Evolutionary conservation across 768 basidiomycete species (phyloP).

Genomic region (Mycena latifolia): DNA sequence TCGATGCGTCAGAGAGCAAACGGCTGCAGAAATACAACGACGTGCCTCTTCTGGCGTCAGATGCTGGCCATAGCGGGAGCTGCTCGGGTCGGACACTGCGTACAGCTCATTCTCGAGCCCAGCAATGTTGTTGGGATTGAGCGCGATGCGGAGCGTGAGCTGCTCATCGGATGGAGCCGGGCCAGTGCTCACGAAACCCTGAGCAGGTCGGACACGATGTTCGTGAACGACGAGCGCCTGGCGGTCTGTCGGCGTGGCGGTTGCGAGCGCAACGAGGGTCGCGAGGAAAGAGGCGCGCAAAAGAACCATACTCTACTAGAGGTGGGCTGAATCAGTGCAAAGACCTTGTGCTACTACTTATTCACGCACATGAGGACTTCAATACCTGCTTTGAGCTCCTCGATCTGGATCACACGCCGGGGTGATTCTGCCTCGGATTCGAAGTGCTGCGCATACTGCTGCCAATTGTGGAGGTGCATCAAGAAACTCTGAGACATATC

Average conservation of each 20-base stretch:
- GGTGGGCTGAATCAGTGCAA: slow-evolving; percentile 8
- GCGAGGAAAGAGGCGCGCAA: slow-evolving; percentile 16
- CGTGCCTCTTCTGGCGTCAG: slow-evolving; percentile 60
- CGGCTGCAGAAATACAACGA: slow-evolving; percentile 38
- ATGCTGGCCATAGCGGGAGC: slow-evolving; percentile 45
- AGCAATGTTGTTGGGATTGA: slow-evolving; percentile 28
- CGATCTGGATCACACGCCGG: slow-evolving; percentile 26
- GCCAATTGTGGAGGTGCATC: too few species aligned
- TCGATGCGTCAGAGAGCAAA: not conserved
- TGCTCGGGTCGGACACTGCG: slow-evolving; percentile 48
- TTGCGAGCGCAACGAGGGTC: slow-evolving; percentile 20
- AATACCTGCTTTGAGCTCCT: slow-evolving; percentile 1
- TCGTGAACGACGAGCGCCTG: slow-evolving; percentile 34
- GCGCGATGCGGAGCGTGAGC: slow-evolving; percentile 48
- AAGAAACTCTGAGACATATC: too few species aligned
- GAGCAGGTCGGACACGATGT: slow-evolving; percentile 27
- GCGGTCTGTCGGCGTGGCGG: slow-evolving; percentile 24
- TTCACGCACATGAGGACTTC: too few species aligned
- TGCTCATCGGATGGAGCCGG: slow-evolving; percentile 25
- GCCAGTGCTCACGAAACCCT: slow-evolving; percentile 35
- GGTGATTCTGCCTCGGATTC: slow-evolving; percentile 9
- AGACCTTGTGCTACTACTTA: slow-evolving; percentile 24
- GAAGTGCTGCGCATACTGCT: too few species aligned
- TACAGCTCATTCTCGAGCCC: slow-evolving; percentile 47
- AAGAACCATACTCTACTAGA: slow-evolving; percentile 15